Percentiles rank a stretch among this genome's conserved stretches.
Evolutionary conservation across 176 grass and related monocot species (phyloP).

Genomic region (Cenchrus purpureus): DNA sequence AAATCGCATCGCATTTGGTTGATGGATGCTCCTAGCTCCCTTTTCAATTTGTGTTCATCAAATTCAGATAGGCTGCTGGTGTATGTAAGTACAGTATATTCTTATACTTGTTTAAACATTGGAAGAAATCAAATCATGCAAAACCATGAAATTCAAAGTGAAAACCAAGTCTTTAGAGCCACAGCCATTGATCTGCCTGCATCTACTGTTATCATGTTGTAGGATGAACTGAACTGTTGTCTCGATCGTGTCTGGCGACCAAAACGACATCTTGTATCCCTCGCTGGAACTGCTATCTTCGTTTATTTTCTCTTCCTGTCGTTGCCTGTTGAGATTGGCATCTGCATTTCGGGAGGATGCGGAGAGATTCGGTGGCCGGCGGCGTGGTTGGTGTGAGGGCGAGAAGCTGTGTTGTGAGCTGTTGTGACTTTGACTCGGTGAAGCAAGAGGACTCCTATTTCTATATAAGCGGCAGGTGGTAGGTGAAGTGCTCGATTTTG

Average conservation of each 20-base stretch:
- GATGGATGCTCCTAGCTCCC: background rate
- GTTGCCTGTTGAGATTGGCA: background rate
- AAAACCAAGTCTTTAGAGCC: background rate
- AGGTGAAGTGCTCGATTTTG: background rate
- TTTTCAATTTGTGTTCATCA: background rate
- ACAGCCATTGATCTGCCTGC: background rate
- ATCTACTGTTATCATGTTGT: too few relatives aligned
- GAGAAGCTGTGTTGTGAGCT: background rate
- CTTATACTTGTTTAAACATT: background rate
- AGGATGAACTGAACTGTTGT: too few relatives aligned
- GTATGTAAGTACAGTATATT: background rate
- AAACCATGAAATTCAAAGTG: background rate
- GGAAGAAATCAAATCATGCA: background rate
- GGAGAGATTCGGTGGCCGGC: background rate
- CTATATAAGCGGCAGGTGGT: background rate
- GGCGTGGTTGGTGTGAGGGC: background rate
- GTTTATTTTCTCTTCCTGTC: too few relatives aligned
- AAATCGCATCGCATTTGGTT: background rate
- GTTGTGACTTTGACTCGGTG: background rate
- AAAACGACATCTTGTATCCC: too few relatives aligned
- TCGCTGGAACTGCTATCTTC: too few relatives aligned
- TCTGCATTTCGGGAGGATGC: background rate
- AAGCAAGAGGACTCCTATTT: background rate
- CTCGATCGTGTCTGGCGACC: too few relatives aligned
- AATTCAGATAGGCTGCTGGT: background rate